phyloP scores from a whole-genome alignment of 2,329 filamentous ascomycete genomes.

The Fusarium cicatricum region DNA sequence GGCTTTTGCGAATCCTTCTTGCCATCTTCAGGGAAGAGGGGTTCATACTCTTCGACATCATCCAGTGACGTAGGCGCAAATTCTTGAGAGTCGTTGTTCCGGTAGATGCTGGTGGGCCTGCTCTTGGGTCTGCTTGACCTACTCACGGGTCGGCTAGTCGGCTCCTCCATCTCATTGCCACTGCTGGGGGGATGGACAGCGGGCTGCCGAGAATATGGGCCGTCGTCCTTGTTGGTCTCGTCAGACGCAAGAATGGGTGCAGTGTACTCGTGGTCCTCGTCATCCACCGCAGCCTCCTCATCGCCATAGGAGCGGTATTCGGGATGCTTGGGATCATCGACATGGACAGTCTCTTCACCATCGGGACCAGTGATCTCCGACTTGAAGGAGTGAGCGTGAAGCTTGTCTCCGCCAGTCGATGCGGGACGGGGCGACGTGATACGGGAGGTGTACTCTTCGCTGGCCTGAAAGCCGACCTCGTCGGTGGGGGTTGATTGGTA shows the following conservation, averaged over 20 bases:
- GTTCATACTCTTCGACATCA: constrained; percentile 93
- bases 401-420: constrained; percentile 42
- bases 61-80: constrained; percentile 76
- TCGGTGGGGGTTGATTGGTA: constrained; percentile 83
- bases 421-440: constrained; percentile 72
- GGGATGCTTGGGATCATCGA: constrained; percentile 66
- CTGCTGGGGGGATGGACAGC: constrained; percentile 79
- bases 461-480: constrained; percentile 87
- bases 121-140: constrained; percentile 49
- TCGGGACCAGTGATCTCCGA: constrained; percentile 50
- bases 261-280: constrained; percentile 69
- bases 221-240: constrained; percentile 79
- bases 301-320: constrained; percentile 51
- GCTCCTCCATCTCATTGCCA: constrained; percentile 62
- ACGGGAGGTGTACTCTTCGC: constrained; percentile 82
- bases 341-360: constrained; percentile 72
- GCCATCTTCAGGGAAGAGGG: constrained; percentile 85
- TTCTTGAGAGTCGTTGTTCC: constrained; percentile 59
- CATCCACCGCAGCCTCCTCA: constrained; percentile 58
- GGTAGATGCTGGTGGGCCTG: constrained; percentile 64
- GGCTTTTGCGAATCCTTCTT: constrained; percentile 57
- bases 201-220: constrained; percentile 74
- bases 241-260: constrained; percentile 90
- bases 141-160: constrained; percentile 71
- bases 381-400: constrained; percentile 36